Evolutionary conservation across 495 filamentous ascomycete genomes (phyloP), one percentile per base, ranked within the genome.

Genomic region (Penicillium pancosmium): DNA sequence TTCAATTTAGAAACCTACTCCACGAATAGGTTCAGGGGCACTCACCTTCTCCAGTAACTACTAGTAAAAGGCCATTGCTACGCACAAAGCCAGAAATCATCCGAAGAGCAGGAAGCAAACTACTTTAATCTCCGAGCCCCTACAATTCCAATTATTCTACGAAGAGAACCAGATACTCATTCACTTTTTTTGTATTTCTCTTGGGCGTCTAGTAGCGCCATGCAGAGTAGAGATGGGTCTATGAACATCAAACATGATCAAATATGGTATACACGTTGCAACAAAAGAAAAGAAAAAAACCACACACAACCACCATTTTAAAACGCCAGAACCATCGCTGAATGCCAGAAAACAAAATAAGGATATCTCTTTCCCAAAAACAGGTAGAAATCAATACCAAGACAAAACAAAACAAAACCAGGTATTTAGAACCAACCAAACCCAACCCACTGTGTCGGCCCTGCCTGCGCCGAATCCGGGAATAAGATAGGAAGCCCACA

Each of bases 191-290:
- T 68, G 60, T 62, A 66, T 63, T 68, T 64, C 35, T 54, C 55
- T 54, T 62, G 15, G 48, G 68, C 62, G 65, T 60, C 44, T 61
- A 46, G 21, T 25, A 60, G 56, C 56, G 62, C 67, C 40, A 57
- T 57, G 56, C 50, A 65, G 72, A 78, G 76, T 65, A 69, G 76
- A 67, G 69, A 72, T 55, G 59, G 56, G 63, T 76, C 76, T 77
- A 76, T 73, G 40, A 59, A 58, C 61, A 61, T 43, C 52, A 65
- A 62, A 57, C 55, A 52, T 47, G 46, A 34, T 38, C 7, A 49
- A 63, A 63, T 64, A 61, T 75, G 72, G 72, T 76, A 73, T 76
- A 72, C 66, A 69, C 64, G 59, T 51, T 16, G 31, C 48, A 62
- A 54, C 23, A 59, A 38, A n/a, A n/a, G 10, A 59, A 38, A n/a